Base-by-base conservation (phyloP, 2,329 filamentous ascomycete species). In the Ceratocystiopsis sp. region DNA sequence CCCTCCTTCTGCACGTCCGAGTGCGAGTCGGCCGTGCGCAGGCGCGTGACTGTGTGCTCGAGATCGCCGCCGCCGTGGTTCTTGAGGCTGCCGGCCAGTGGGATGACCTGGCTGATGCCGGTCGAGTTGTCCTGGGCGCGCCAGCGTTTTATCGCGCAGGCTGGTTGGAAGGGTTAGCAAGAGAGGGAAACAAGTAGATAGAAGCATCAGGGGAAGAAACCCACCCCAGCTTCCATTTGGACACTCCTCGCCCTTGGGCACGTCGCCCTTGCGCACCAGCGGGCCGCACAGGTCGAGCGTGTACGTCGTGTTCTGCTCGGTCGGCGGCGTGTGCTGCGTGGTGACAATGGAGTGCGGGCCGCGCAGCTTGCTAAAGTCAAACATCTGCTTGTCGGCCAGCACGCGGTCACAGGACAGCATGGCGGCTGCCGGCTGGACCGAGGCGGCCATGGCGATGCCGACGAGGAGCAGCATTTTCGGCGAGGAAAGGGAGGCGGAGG, bases 261-360 rank as follows among this genome's bases (percentile, higher is more conserved):
- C 62, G 19, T 71, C 71, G 37, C 72, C 73, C 41, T 67, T 70
- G 56, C 73, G 71, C 57, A 73, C 72, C 50, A 94, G 62, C 8
- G 73, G 67, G 42, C 66, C 61, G 62, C 85, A 93, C 40, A 93
- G 67, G 53, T 93, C 81, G 45, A 93, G 57, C 1, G 83, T 87
- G 59, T 85, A 93, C 37, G 84, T 89, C 21, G 77, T 84, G 59
- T 91, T 91, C 47, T 66, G 67, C 25, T 73, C 64, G 15, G 66
- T 65, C 15, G 65, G 68, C 17, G 68, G 67, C 33, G 68, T 60
- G 49, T 67, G 64, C 51, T 66, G 66, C 53, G 64, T 66, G 40
- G 73, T 73, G 43, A 84, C 68, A 35, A 85, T 76, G 0, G 76
- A 73, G 57, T 80, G 80, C 33, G 80, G 78, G 1, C 81, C 83